Percentiles rank a stretch among this genome's conserved stretches.
These are phyloP conservation scores for Massarina eburnea DNA, from an alignment of 2,329 filamentous ascomycete species.

Conservation along the genomic window DNA sequence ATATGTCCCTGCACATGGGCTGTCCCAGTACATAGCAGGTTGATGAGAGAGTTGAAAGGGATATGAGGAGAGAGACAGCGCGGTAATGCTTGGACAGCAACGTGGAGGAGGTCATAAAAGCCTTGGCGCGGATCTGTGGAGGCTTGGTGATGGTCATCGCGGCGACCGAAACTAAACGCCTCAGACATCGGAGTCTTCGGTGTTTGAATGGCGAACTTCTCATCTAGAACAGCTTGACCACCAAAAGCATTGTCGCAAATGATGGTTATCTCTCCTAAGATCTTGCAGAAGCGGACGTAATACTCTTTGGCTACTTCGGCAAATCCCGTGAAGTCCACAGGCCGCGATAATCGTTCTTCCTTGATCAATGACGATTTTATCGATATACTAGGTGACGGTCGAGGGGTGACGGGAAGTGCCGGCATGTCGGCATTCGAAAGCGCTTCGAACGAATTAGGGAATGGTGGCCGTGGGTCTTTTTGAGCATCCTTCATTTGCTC, in stretches of 20 bases:
- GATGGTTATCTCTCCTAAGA: conserved; percentile 92
- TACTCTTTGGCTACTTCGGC: conserved; percentile 79
- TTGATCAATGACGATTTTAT: conserved; percentile 46
- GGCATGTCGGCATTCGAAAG: conserved; percentile 44
- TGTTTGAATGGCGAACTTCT: conserved; percentile 84
- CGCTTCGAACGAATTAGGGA: conserved; percentile 67
- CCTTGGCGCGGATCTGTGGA: conserved; percentile 83
- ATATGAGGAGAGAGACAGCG: conserved; percentile 91
- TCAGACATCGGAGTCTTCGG: conserved; percentile 95
- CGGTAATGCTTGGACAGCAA: conserved; percentile 91
- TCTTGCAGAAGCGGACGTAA: conserved; percentile 89
- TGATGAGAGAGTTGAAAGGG: conserved; percentile 90
- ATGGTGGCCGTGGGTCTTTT: conserved; percentile 64
- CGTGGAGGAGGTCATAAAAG: conserved; percentile 93
- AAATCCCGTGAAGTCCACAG: conserved; percentile 63
- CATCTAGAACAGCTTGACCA: conserved; percentile 90
- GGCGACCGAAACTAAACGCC: conserved; percentile 84
- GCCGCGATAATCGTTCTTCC: conserved; percentile 67
- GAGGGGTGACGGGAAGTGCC: conserved; percentile 36
- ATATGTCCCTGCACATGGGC: conserved; percentile 94
- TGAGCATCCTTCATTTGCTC: conserved; percentile 53
- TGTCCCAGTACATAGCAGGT: conserved; percentile 92
- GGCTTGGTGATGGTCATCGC: conserved; percentile 72
- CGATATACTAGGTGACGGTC: conserved; percentile 31
- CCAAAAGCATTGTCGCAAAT: conserved; percentile 97